phyloP scores from a whole-genome alignment of 495 filamentous ascomycete genomes.

The Penicillium waksmanii region DNA sequence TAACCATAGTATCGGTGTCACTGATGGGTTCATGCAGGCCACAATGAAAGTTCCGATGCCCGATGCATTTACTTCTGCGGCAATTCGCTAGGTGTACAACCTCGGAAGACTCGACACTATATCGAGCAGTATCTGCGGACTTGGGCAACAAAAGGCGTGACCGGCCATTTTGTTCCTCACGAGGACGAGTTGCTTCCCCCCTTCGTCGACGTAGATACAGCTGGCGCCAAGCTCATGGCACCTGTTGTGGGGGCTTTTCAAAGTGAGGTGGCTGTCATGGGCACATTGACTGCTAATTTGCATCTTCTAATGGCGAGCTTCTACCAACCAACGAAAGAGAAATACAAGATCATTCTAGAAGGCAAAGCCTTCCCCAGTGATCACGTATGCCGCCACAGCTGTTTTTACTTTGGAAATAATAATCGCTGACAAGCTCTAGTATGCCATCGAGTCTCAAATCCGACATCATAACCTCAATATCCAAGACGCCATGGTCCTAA shows the following conservation, averaged over 20 bases:
- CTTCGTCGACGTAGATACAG: slow-evolving; percentile 80
- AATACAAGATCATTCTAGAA: slow-evolving; percentile 91
- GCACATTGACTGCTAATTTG: slow-evolving; percentile 88
- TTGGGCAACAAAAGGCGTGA: slow-evolving; percentile 93
- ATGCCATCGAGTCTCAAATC: slow-evolving; percentile 87
- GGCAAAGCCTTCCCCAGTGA: slow-evolving; percentile 94
- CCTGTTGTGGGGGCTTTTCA: slow-evolving; percentile 81
- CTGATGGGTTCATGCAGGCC: slow-evolving; percentile 20
- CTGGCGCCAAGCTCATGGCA: slow-evolving; percentile 72
- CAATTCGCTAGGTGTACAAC: slow-evolving; percentile 95
- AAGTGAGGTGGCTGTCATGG: slow-evolving; percentile 90
- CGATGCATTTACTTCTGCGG: slow-evolving; percentile 87
- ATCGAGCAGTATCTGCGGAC: slow-evolving; percentile 78
- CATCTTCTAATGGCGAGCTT: slow-evolving; percentile 92
- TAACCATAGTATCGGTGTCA: background rate
- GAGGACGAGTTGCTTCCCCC: slow-evolving; percentile 72
- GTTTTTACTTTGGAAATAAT: background rate
- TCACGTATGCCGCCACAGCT: slow-evolving; percentile 58
- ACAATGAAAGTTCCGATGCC: slow-evolving; percentile 41
- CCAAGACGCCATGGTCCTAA: slow-evolving; percentile 71
- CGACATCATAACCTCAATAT: slow-evolving; percentile 73
- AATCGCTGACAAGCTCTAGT: slow-evolving; percentile 54
- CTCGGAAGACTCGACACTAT: slow-evolving; percentile 67
- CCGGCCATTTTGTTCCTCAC: slow-evolving; percentile 87
- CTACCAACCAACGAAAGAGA: slow-evolving; percentile 75